A percentile compares a stretch with the other conserved stretches of the same genome.
Conservation (phyloP, 2,329 filamentous ascomycete species). For the Penicillium vulpinum region DNA sequence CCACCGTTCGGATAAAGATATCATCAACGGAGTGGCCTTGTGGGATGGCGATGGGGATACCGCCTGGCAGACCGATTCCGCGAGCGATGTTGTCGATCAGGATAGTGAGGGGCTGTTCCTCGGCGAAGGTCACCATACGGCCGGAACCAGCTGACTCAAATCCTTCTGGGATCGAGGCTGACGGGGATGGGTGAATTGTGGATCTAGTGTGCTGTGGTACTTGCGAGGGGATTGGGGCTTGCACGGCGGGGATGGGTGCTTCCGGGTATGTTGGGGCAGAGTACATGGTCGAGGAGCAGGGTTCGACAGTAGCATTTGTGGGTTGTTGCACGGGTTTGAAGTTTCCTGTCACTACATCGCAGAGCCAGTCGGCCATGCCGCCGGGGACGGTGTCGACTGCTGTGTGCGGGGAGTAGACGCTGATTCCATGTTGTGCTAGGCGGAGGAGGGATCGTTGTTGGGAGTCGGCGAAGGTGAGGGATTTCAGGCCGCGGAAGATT, state of each 20-base stretch:
- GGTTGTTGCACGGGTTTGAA: slow-evolving; percentile 16
- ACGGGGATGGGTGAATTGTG: slow-evolving; percentile 53
- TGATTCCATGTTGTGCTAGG: slow-evolving; percentile 81
- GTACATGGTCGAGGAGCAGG: slow-evolving; percentile 35
- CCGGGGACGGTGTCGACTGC: slow-evolving; percentile 83
- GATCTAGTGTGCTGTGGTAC: slow-evolving; percentile 50
- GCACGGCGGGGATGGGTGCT: slow-evolving; percentile 28
- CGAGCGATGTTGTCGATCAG: slow-evolving; percentile 64
- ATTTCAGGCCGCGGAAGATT: slow-evolving; percentile 91
- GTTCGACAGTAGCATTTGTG: slow-evolving; percentile 6
- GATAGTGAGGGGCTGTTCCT: slow-evolving; percentile 53
- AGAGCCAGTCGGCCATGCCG: slow-evolving; percentile 92
- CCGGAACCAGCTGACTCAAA: slow-evolving; percentile 60
- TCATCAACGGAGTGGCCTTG: slow-evolving; percentile 57
- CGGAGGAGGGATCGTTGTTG: slow-evolving; percentile 84
- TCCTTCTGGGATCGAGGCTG: slow-evolving; percentile 33
- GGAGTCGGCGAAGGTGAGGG: slow-evolving; percentile 76
- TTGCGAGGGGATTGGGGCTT: slow-evolving; percentile 16
- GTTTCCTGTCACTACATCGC: slow-evolving; percentile 71
- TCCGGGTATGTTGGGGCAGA: slow-evolving; percentile 44
- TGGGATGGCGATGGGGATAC: slow-evolving; percentile 64
- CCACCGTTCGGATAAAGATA: slow-evolving; percentile 66
- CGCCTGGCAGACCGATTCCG: slow-evolving; percentile 66
- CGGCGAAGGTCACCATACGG: slow-evolving; percentile 57
- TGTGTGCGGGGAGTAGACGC: slow-evolving; percentile 94